A percentile compares a stretch with the other conserved stretches of the same genome.
Evolutionary conservation across 768 basidiomycete species (phyloP).

Genomic region (Mycena floridula): DNA sequence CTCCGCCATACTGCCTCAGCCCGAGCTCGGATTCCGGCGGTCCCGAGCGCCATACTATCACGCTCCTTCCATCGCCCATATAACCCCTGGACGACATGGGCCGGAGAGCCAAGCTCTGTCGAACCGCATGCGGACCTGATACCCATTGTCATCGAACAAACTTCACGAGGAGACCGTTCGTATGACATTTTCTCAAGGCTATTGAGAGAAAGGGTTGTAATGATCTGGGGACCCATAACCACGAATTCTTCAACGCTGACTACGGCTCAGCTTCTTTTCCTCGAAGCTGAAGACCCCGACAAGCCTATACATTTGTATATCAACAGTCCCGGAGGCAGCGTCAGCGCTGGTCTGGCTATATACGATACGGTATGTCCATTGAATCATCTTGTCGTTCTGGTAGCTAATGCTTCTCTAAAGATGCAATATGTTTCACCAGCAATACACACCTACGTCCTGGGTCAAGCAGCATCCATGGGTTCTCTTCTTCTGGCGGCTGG

Average conservation of each 20-base stretch:
- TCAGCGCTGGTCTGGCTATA: conserved; percentile 93
- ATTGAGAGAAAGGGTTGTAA: conserved; percentile 89
- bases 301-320: conserved; percentile 97
- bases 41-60: too few species aligned
- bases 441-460: conserved; percentile 95
- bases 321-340: conserved; percentile 94
- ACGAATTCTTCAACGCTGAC: conserved; percentile 80
- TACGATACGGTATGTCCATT: conserved; percentile 77
- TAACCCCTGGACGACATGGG: too few species aligned
- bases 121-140: conserved; percentile 2
- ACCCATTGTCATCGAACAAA: conserved; percentile 8
- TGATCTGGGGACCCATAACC: conserved; percentile 88
- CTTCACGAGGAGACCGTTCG: conserved; percentile 72
- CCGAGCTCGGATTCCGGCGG: too few species aligned
- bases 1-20: too few species aligned
- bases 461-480: conserved; percentile 95
- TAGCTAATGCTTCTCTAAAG: conserved; percentile 1
- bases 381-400: conserved; percentile 3
- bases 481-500: conserved; percentile 89
- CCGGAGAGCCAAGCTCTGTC: too few species aligned
- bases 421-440: conserved; percentile 80
- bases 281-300: conserved; percentile 92
- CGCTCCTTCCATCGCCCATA: too few species aligned
- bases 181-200: conserved; percentile 97
- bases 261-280: conserved; percentile 89